Percentiles rank a stretch among this genome's conserved stretches.
These are phyloP conservation scores for Volvox africanus DNA, from an alignment of 139 green algal species.

Conservation along the genomic window DNA sequence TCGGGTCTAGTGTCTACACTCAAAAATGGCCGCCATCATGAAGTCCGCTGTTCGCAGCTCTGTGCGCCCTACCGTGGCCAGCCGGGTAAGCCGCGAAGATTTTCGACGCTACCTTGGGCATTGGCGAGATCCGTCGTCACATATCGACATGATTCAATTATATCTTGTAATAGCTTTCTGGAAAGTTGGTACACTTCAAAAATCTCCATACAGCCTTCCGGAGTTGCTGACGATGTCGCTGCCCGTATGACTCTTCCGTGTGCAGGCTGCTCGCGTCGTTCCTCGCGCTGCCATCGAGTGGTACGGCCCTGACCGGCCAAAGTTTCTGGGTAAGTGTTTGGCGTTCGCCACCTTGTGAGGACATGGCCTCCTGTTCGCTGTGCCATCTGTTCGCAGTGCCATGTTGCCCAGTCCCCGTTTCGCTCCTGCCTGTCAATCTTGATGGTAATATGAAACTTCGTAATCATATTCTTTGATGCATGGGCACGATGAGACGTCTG, in stretches of 20 bases:
- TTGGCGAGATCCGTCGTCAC: too few relatives aligned
- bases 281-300: constrained; percentile 79
- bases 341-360: too few relatives aligned
- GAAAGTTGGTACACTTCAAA: too few relatives aligned
- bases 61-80: constrained; percentile 39
- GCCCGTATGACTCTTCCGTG: too few relatives aligned
- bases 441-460: too few relatives aligned
- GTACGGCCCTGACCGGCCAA: constrained; percentile 77
- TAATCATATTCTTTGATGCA: too few relatives aligned
- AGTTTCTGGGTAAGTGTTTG: constrained; percentile 68
- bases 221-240: neutral
- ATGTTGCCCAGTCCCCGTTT: too few relatives aligned
- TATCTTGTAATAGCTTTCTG: neutral
- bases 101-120: neutral
- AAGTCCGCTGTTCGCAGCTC: constrained; percentile 45
- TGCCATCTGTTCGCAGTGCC: too few relatives aligned
- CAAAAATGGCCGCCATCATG: constrained; percentile 21
- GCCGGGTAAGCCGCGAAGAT: constrained; percentile 27
- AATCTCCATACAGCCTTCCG: too few relatives aligned
- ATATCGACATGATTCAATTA: neutral
- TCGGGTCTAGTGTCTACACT: neutral
- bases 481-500: too few relatives aligned
- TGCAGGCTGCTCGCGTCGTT: constrained; percentile 68
- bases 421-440: too few relatives aligned
- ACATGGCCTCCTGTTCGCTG: too few relatives aligned